Evolutionary conservation across 257 asterid species (phyloP), one percentile per base, ranked within the genome.

Genomic region (Galeopsis tetrahit): DNA sequence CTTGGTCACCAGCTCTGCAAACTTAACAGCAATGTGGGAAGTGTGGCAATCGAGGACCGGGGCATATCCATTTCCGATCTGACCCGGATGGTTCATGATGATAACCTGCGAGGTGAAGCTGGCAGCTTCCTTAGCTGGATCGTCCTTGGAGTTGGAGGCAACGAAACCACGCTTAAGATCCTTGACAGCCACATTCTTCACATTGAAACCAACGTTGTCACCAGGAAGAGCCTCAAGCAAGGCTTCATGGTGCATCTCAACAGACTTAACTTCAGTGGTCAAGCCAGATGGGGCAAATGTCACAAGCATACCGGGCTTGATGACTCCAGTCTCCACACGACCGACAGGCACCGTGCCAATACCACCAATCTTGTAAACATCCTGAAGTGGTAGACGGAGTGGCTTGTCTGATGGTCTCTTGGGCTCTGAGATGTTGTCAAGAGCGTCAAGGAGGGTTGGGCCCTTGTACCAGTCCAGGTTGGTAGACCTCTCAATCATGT

Each of bases 401-500:
- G 85, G 82, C 59, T 78, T 78, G 85, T 81, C 82, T 6, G 80
- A 21, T 21, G 28, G 28, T 21, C 28, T 21, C 28, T 21, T 21
- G 28, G 28, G 28, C 28, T 21, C 28, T 21, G 28, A 21, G 1
- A 21, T 21, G 28, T 21, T 21, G 28, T 21, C 28, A 21, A 21
- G 28, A 21, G 85, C 82, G 3, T 81, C 85, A 7, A 81, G 82
- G 58, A 81, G 85, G n/a, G 85, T 81, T 2, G 85, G 85, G 1
- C 82, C 85, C 70, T 81, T 81, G 82, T 81, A 81, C 85, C 85
- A 81, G 65, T 81, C 85, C 0, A 81, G 85, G 76, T 74, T 81
- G 38, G 80, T 66, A 3, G 82, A 81, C 58, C 85, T 73, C 68
- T 80, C 81, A 6, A 80, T 80, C 84, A 80, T 80, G 58, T 80